A percentile compares a stretch with the other conserved stretches of the same genome.
Conservation (phyloP, 78 protist genomes). For the Dictyostelium purpureum region DNA sequence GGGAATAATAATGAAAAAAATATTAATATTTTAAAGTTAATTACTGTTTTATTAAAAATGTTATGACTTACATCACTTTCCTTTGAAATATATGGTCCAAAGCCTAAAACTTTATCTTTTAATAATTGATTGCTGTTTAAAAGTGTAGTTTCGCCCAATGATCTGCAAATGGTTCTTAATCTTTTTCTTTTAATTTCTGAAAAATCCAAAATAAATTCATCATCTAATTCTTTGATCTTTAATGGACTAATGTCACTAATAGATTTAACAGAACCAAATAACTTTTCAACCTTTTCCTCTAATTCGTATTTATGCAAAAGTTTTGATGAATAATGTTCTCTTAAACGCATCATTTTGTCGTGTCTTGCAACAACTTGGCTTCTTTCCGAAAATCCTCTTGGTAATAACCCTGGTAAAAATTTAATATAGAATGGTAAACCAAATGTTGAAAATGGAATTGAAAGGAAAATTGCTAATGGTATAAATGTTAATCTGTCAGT, state of each 20-base stretch:
- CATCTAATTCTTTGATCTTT: background rate
- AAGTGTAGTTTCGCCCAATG: background rate
- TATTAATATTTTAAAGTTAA: too few relatives aligned
- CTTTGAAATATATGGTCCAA: background rate
- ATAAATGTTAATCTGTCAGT: conserved; percentile 25
- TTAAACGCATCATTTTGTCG: background rate
- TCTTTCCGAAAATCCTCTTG: conserved; percentile 31
- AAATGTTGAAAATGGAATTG: conserved; percentile 68
- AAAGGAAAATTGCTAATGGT: conserved; percentile 41
- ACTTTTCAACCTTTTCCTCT: background rate
- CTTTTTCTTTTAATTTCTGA: background rate
- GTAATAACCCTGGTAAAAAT: conserved; percentile 30
- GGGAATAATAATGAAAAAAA: background rate
- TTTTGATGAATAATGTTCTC: background rate
- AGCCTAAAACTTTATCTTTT: background rate
- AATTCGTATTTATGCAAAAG: background rate
- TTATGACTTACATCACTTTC: background rate
- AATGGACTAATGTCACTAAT: background rate
- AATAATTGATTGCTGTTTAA: background rate
- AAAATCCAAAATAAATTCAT: too few relatives aligned
- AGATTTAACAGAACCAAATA: background rate
- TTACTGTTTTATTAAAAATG: background rate
- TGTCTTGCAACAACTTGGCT: conserved; percentile 10
- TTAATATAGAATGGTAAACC: conserved; percentile 43
- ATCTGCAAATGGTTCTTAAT: background rate